phyloP scores from a whole-genome alignment of 2,329 filamentous ascomycete species.

The Ceratocystis destructans region DNA sequence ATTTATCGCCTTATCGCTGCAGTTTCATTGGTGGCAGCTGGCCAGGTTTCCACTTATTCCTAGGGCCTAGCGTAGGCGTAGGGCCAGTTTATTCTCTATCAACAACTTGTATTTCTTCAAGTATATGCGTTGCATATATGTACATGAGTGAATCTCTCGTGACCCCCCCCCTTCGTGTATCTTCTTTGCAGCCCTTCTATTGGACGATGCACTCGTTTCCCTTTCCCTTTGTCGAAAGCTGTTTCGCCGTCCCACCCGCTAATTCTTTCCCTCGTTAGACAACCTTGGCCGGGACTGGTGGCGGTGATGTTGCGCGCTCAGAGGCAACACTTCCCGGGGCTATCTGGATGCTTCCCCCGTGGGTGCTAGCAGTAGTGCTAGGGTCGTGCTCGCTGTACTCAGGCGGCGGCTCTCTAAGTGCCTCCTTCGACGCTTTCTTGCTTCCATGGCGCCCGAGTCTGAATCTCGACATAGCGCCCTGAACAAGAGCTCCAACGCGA shows the following conservation, averaged over 20 bases:
- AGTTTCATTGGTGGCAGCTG: background rate
- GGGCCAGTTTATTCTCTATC: background rate
- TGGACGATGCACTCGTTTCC: background rate
- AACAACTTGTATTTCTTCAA: background rate
- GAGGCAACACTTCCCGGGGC: background rate
- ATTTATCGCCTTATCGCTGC: background rate
- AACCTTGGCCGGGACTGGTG: background rate
- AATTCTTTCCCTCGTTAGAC: background rate
- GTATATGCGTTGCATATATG: background rate
- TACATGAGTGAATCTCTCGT: background rate
- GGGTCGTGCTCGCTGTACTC: slow-evolving; percentile 11
- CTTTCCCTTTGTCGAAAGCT: background rate
- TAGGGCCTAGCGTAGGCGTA: background rate
- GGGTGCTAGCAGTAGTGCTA: background rate
- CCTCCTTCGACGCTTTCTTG: background rate
- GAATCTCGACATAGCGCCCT: background rate
- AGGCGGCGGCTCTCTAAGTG: slow-evolving; percentile 9
- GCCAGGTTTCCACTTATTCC: background rate
- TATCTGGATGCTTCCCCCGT: background rate
- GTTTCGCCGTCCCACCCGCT: background rate
- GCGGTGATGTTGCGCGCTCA: background rate
- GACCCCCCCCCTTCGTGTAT: no score
- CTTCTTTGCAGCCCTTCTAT: no score
- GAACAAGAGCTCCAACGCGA: background rate
- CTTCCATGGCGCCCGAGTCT: background rate